Evolutionary conservation across 2,329 filamentous ascomycete species (phyloP), one percentile per base, ranked within the genome.

Genomic region (Paracorniculantispora psalliotae): DNA sequence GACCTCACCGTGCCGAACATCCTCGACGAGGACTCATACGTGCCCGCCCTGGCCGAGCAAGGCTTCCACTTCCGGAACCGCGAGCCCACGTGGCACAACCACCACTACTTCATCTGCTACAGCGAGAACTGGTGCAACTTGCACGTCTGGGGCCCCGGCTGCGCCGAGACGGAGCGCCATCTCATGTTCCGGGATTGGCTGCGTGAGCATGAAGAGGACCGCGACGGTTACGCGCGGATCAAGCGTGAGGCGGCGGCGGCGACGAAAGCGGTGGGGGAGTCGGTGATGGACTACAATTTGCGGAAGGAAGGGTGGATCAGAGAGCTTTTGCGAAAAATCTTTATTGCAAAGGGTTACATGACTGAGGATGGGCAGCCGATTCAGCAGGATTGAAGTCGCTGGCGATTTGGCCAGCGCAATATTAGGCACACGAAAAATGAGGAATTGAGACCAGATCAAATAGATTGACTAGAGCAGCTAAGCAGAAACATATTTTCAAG

Each of bases 121-220:
- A 64, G 71, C 56, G 70, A 71, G 2, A 71, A 71, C 2, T 66
- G 67, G 21, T 68, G 69, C 21, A 79, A 79, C 63, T 48, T 79
- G 35, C 77, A 79, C 63, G 74, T 79, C 25, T 79, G 70, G 59
- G 72, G 74, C 2, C 72, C 70, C 10, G 68, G 69, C 4, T 71
- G 67, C 46, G 65, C 72, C 6, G 76, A 78, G 62, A 63, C 71
- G 5, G 66, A 67, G 26, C 66, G 75, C 1, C 77, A 79, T 62
- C 62, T 64, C 15, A 70, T 77, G 21, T 75, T 79, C 64, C 66
- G 74, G 21, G 74, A 79, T 35, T 77, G 74, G 73, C 64, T 79
- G 48, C 62, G 56, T 13, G 61, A 63, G 56, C 62, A 71, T 44
- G 63, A 66, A 8, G 72, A 68, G 9, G 77, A 79, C 61, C 62